Evolutionary conservation across 139 green algal species (phyloP), one percentile per base, ranked within the genome.

Genomic region (Asterochloris sp.): DNA sequence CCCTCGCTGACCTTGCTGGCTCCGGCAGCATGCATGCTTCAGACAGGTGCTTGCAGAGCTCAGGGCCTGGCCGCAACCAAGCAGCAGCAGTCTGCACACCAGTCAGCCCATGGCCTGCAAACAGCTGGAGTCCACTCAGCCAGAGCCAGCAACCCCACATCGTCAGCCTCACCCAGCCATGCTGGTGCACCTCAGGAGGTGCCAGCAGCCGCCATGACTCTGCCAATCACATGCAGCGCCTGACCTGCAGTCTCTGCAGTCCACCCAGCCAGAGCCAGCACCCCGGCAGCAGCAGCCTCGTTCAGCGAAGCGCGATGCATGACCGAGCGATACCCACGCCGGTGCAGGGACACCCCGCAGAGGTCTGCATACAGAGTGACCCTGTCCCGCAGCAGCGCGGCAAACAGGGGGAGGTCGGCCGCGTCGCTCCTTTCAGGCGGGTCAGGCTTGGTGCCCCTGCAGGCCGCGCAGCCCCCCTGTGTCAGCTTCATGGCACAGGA

Each of bases 241-340:
- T 80, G 76, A 80, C 13, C 29, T 62, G 71, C 80, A 64, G 28
- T 26, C 29, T 67, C 1, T 14, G 26, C 24, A 14, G 75, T 73
- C 92, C 92, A 97, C 19, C 89, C 91, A 0, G 91, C 86, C 80
- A 96, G 38, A 27, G 88, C 66, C 74, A 97, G 89, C 29, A 94
- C 80, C 15, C 93, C 96, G 26, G 96, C 94, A 23, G 96, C 96
- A 10, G 94, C 91, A 12, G 88, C 84, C 88, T 99, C 96, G 81
- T 98, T 98, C 27, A 99, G 87, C 0, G 93, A 90, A 11, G 96
- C 94, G 0, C 87, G 84, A 88, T 99, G 96, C 87, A 99, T 94
- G 13, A 86, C 67, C 76, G 47, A 80, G 11, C 93, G 85, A 86
- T 98, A 99, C 47, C 96, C 95, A 8, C 96, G 86, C 76, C 90